Evolutionary conservation across 2,329 filamentous ascomycete genomes (phyloP).

Genomic region (Aureobasidium sp.): DNA sequence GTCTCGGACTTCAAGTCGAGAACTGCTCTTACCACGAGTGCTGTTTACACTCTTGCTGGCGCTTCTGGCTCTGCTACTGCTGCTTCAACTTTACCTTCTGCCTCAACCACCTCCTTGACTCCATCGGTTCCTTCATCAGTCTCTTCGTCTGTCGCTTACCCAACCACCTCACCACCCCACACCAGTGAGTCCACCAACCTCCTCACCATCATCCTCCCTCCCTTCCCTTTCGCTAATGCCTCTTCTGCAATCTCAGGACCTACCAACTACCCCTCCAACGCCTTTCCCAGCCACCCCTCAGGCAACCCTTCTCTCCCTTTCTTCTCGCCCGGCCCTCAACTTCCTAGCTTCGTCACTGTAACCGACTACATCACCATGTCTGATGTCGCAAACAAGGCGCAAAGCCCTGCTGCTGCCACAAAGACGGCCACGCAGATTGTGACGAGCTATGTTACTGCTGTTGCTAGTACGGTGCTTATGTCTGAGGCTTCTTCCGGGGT

Average conservation of each 20-base stretch:
- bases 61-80: not conserved
- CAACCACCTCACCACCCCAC: not conserved
- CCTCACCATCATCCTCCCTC: not conserved
- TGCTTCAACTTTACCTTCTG: not conserved
- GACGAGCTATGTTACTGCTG: not conserved
- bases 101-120: not conserved
- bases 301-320: not conserved
- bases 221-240: not conserved
- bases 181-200: not conserved
- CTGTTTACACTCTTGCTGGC: constrained; percentile 19
- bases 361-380: constrained; percentile 10
- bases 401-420: not conserved
- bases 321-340: not conserved
- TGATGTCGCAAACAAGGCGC: not conserved
- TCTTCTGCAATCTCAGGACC: not conserved
- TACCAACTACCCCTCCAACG: not conserved
- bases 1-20: constrained; percentile 34
- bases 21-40: constrained; percentile 32
- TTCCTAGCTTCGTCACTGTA: not conserved
- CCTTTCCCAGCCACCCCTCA: not conserved
- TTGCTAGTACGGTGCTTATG: not conserved
- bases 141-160: not conserved
- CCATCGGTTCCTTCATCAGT: not conserved
- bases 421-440: not conserved
- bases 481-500: not conserved